A percentile compares a stretch with the other conserved stretches of the same genome.
These are phyloP conservation scores for Lasiosphaeriaceae sp. DNA, from an alignment of 495 filamentous ascomycete species.

Conservation along the genomic window DNA sequence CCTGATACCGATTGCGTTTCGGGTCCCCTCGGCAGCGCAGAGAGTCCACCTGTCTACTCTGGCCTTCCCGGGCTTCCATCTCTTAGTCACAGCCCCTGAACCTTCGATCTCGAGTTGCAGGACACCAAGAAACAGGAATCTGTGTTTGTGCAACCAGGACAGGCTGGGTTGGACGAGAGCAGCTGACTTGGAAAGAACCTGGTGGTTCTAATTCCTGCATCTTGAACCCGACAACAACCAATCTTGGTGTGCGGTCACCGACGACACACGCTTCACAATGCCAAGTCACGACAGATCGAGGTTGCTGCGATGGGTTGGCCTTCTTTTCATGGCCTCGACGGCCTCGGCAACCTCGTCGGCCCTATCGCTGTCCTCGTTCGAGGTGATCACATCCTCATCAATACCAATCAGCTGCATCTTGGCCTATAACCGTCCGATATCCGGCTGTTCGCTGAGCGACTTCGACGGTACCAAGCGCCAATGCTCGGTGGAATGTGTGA, in stretches of 20 bases:
- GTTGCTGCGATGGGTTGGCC: slow-evolving; percentile 15
- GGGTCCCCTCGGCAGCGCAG: slow-evolving; percentile 6
- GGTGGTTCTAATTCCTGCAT: neutral
- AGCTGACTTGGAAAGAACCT: slow-evolving; percentile 1
- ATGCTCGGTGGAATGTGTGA: slow-evolving; percentile 34
- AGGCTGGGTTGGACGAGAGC: neutral
- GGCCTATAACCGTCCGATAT: slow-evolving; percentile 34
- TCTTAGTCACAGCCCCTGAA: neutral
- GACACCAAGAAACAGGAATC: neutral
- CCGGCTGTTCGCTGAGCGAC: slow-evolving; percentile 31
- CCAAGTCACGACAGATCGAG: slow-evolving; percentile 19
- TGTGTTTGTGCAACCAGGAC: neutral
- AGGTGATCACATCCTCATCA: slow-evolving; percentile 32
- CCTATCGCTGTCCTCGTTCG: slow-evolving; percentile 36
- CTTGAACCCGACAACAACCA: neutral
- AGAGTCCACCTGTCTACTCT: neutral
- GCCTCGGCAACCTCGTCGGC: slow-evolving; percentile 36
- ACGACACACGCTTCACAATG: slow-evolving; percentile 15
- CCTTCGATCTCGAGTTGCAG: neutral
- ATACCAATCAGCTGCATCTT: slow-evolving; percentile 35
- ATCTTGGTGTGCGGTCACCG: neutral
- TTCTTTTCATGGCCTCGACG: slow-evolving; percentile 31
- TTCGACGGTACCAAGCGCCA: slow-evolving; percentile 26
- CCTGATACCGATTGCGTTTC: slow-evolving; percentile 13
- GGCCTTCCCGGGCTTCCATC: neutral